These are phyloP conservation scores for Beverwykella pulmonaria DNA, from an alignment of 495 filamentous ascomycete genomes.

Conservation along the genomic window DNA sequence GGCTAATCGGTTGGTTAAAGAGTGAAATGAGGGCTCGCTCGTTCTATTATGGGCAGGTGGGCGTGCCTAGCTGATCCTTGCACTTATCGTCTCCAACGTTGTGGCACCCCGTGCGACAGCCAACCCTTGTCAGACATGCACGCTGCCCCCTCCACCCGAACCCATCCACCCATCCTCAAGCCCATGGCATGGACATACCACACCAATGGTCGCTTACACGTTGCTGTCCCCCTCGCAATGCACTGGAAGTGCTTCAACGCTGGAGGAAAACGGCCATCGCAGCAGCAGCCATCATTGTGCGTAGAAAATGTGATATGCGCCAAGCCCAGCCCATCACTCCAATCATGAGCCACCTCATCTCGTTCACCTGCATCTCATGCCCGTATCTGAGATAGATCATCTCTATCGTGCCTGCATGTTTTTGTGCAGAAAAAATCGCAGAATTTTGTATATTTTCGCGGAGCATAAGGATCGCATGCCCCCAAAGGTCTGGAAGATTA, in stretches of 20 bases:
- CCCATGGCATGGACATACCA: not conserved
- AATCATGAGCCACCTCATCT: slow-evolving; percentile 8
- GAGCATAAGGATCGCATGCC: no score
- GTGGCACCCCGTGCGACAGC: not conserved
- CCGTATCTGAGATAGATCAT: not conserved
- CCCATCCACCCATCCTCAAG: not conserved
- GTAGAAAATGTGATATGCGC: slow-evolving; percentile 3
- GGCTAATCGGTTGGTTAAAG: slow-evolving; percentile 3
- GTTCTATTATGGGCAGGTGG: not conserved
- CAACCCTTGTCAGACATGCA: not conserved
- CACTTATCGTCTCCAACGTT: not conserved
- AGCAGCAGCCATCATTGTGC: not conserved
- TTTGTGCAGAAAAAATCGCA: not conserved
- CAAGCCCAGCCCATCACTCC: slow-evolving; percentile 26
- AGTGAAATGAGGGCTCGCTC: not conserved
- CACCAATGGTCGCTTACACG: not conserved
- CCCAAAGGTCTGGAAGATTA: no score
- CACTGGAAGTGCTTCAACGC: not conserved
- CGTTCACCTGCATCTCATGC: not conserved
- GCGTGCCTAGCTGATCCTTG: not conserved
- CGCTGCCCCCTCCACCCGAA: not conserved
- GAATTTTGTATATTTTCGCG: no score
- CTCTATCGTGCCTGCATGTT: not conserved
- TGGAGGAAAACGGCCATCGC: not conserved
- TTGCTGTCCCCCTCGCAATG: not conserved